Evolutionary conservation across 78 protist genomes (phyloP), one percentile per base, ranked within the genome.

Genomic region (Trichosphaerium sp.): DNA sequence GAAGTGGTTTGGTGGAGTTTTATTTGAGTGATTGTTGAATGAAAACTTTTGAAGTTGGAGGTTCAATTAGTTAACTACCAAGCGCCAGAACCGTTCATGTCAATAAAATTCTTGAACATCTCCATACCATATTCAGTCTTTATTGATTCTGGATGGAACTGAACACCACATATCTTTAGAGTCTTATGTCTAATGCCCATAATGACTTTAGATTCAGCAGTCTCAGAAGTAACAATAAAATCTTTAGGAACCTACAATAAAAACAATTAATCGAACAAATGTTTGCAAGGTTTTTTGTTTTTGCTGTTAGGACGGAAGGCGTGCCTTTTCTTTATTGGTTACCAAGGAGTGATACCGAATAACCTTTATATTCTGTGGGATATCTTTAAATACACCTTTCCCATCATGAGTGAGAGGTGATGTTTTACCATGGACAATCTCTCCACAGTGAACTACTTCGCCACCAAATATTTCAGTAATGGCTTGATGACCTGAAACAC

Each of bases 141-240:
- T 44, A 78, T 70, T 28, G 70, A 60, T 41, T 78, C 84, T 7
- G 84, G 84, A 25, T 78, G 84, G 63, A 57, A 78, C 55, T 78
- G 84, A 4, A 78, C 84, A 34, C 78, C 84, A 26, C 51, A 70
- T 48, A 67, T 43, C 12, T 18, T 3, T 25, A 28, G 26, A 28
- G n/a, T 25, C 39, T 65, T 64, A 55, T 75, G 82, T 23, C 74
- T 28, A 10, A 75, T 74, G 15, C 61, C 82, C 82, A 75, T 75
- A 31, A 75, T 47, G 64, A 75, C 44, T 35, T 74, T 74, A 35
- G 23, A 57, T 57, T 12, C 6, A 32, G 4, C 55, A 15, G 66
- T 69, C 25, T 4, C 0, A 2, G 66, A 8, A 5, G 63, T 52
- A 10, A 52, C 63, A 23, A 8, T 47, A 5, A 68, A n/a, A n/a